Base-by-base conservation (phyloP, 192 early-diverging fungal species). In the Podila clonocystis region DNA sequence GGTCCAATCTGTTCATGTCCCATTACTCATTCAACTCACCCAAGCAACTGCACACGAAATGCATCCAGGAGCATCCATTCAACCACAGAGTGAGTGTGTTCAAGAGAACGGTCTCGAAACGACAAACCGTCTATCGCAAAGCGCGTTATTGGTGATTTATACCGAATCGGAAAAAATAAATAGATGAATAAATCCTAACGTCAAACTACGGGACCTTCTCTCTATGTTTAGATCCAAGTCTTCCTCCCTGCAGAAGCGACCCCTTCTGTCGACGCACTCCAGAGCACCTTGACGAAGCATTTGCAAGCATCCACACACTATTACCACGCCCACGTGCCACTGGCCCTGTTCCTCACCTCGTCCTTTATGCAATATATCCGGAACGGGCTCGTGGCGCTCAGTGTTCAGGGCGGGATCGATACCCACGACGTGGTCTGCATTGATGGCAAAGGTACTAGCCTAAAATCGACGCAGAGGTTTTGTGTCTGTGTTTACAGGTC, bases 21-120 rank as follows among this genome's bases (percentile, higher is more conserved):
- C 73, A 73, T 41, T 82, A 75, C 38, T 82, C 78, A 0, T 74
- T 76, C 65, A 65, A 65, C 55, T 75, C 73, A 6, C 50, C 63
- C 36, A 85, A 82, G 19, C 67, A 74, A 28, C 62, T 79, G 0
- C 83, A 85, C 63, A 45, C 38, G 6, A 45, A 62, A 13, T 58
- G 58, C 41, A 82, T 85, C 34, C 29, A 50, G 6, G 50, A 72
- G n/a, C 83, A 85, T 58, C 83, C 83, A 19, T 82, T 82, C 38
- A 85, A 85, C 57, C 78, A 85, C 26, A 63, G 41, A 20, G 69
- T 84, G 63, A 59, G 30, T 58, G n/a, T 71, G 41, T 55, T 55
- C 20, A 68, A 60, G 24, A 17, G 28, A 60, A 33, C 33, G 26
- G 33, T 61, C 17, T 31, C 65, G n/a, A n/a, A 36, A 24, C 67